These are phyloP conservation scores for Gastrolobium bilobum DNA, from an alignment of 306 rosid genomes.

Conservation along the genomic window DNA sequence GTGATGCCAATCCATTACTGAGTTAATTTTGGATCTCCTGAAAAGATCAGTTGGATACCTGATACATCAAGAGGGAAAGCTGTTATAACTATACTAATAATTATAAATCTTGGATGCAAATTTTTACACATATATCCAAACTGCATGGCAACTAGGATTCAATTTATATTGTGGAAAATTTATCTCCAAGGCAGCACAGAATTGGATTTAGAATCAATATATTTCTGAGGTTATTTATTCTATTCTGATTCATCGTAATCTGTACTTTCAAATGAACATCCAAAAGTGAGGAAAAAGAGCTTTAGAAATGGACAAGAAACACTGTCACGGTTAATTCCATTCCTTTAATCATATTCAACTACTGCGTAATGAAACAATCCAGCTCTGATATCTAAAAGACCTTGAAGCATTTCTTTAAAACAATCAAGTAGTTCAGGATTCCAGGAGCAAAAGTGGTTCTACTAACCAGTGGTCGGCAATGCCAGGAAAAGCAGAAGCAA, in stretches of 20 bases:
- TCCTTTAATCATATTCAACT: slow-evolving; percentile 1
- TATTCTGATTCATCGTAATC: slow-evolving; percentile 9
- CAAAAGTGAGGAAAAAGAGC: slow-evolving; percentile 8
- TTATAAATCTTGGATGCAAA: neutral
- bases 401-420: neutral
- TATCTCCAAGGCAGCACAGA: slow-evolving; percentile 3
- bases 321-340: neutral
- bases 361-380: neutral
- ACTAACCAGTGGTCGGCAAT: slow-evolving; percentile 82
- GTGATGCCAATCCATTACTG: slow-evolving; percentile 94
- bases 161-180: slow-evolving; percentile 36
- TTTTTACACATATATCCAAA: neutral
- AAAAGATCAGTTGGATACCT: slow-evolving; percentile 85
- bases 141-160: neutral
- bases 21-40: slow-evolving; percentile 78
- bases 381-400: neutral
- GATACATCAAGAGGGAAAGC: slow-evolving; percentile 41
- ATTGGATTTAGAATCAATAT: slow-evolving; percentile 7
- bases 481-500: slow-evolving; percentile 87
- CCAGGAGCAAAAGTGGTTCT: slow-evolving; percentile 41
- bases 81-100: neutral
- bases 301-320: slow-evolving; percentile 16
- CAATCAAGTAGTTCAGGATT: slow-evolving; percentile 26
- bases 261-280: slow-evolving; percentile 2
- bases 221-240: slow-evolving; percentile 8